Evolutionary conservation across 2,329 filamentous ascomycete species (phyloP).

Genomic region (Botrytis deweyae): DNA sequence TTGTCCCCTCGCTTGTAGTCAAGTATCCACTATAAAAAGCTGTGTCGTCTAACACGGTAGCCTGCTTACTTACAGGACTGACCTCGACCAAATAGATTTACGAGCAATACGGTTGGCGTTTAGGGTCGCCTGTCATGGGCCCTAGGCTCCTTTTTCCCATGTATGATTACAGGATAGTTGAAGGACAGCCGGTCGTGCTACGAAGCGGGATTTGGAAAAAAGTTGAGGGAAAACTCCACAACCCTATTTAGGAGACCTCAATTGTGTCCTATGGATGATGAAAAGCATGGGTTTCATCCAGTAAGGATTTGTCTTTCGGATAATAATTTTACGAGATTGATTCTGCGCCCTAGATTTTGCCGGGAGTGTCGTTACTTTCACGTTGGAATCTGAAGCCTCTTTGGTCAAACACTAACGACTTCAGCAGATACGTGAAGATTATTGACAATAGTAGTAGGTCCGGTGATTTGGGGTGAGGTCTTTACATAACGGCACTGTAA

Average conservation of each 20-base stretch:
- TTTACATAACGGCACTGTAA: not conserved
- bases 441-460: not conserved
- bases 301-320: no score
- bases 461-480: not conserved
- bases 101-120: not conserved
- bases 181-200: no score
- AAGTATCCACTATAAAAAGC: not conserved
- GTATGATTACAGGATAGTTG: no score
- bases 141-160: not conserved
- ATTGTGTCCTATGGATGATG: not conserved
- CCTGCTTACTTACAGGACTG: not conserved
- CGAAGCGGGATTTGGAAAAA: not conserved
- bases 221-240: not conserved
- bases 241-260: not conserved
- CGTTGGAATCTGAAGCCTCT: not conserved
- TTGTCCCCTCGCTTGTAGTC: not conserved
- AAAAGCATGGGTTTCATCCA: not conserved
- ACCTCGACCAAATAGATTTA: not conserved
- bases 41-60: not conserved
- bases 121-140: not conserved
- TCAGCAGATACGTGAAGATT: not conserved
- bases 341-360: no score
- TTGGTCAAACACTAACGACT: not conserved
- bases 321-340: not conserved
- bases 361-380: not conserved